phyloP scores from a whole-genome alignment of 179 eudicot species.

The Sideroxylon spinosum region DNA sequence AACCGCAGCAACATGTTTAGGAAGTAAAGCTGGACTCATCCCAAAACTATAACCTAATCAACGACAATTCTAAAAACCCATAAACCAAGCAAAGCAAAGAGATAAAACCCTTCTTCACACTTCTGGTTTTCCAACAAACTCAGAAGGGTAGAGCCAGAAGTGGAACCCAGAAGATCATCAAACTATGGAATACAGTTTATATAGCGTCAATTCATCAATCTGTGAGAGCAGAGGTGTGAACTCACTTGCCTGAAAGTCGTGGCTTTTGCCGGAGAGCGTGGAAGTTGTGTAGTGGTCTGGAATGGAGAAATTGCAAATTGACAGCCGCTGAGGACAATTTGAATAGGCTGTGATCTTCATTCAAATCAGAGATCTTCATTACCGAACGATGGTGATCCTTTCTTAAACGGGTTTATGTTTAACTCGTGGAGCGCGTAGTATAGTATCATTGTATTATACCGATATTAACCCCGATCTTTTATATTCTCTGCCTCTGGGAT shows the following conservation, averaged over 20 bases:
- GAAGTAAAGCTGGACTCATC: conserved; percentile 63
- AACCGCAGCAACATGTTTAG: conserved; percentile 87
- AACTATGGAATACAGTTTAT: neutral
- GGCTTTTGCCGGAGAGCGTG: neutral
- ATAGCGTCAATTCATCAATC: neutral
- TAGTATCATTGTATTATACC: neutral
- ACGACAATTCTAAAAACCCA: neutral
- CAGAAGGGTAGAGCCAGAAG: conserved; percentile 9
- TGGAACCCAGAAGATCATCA: neutral
- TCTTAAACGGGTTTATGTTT: neutral
- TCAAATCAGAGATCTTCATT: no score
- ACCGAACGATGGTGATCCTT: neutral
- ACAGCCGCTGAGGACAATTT: no score
- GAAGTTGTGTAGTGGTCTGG: neutral
- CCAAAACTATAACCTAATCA: conserved; percentile 20
- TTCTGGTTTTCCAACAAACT: neutral
- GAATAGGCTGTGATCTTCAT: no score
- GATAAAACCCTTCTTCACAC: neutral
- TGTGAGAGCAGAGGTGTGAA: neutral
- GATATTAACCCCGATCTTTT: neutral
- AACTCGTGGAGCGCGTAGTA: neutral
- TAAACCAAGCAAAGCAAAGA: conserved; percentile 9
- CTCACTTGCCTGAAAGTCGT: neutral
- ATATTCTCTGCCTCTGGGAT: neutral
- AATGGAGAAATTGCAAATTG: neutral